Evolutionary conservation across 257 asterid genomes (phyloP), one percentile per base, ranked within the genome.

Genomic region (Solanum acaule): DNA sequence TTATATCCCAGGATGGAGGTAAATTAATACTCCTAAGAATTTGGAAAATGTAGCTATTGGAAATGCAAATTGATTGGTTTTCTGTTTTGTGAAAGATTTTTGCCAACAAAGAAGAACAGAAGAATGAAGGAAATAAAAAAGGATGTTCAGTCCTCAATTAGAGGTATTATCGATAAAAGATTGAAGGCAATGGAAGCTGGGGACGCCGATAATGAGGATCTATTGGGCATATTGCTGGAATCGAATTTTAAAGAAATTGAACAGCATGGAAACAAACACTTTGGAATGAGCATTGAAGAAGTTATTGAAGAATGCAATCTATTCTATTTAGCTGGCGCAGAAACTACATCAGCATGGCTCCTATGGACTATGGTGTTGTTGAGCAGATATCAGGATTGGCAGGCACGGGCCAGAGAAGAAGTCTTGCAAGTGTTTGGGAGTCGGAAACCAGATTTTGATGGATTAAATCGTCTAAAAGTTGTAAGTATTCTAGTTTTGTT

Each of bases 321-420:
- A 37, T 92, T 93, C 87, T 91, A 92, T 86, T 90, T 91, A 38
- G 93, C 91, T 16, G 95, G 95, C 4, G 91, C 91, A 56, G 98
- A 94, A 67, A 94, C 94, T 15, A 94, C 95, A 8, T 91, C 96
- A 0, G 42, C 56, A 10, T 86, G 92, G 87, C 93, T 94, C 29
- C 89, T 91, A 1, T 95, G 98, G 96, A 89, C 96, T 15, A 6
- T 95, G 90, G 83, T 94, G 88, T 82, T 92, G 22, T 75, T 95
- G 27, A 79, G 85, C 65, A 79, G 85, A 4, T 25, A 44, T 25
- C 85, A 44, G 5, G 85, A 79, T 88, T 94, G 94, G 93, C 95
- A 93, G 84, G 40, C 31, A 1, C 46, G 85, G 9, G 93, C 92
- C 23, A 86, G 94, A 59, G 90, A 91, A 52, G 94, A 92, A 88